phyloP scores from a whole-genome alignment of 225 moss, liverwort and hornwort species.

The Anthoceros angustus region DNA sequence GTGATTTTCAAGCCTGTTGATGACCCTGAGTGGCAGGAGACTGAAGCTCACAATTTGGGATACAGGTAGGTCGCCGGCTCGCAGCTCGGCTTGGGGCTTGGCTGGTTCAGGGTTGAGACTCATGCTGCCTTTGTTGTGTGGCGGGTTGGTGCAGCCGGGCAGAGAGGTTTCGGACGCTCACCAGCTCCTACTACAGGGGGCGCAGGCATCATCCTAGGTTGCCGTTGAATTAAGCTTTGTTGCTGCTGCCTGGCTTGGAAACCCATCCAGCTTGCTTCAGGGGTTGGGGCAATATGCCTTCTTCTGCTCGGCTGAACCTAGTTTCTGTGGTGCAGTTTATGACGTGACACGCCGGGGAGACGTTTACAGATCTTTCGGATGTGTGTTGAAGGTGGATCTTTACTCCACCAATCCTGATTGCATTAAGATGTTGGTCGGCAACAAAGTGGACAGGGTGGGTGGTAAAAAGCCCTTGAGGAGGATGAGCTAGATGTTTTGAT shows the following conservation, averaged over 20 bases:
- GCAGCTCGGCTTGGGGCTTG: not conserved
- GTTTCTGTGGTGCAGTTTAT: slow-evolving; percentile 28
- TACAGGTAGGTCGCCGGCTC: slow-evolving; percentile 25
- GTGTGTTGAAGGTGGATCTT: slow-evolving; percentile 74
- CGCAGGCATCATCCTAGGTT: slow-evolving; percentile 67
- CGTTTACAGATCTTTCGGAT: slow-evolving; percentile 79
- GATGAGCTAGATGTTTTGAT: not conserved
- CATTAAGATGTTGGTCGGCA: slow-evolving; percentile 93
- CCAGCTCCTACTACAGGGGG: slow-evolving; percentile 89
- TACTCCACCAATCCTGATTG: slow-evolving; percentile 82
- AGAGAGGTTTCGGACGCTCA: slow-evolving; percentile 82
- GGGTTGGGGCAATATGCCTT: not conserved
- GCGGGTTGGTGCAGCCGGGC: slow-evolving; percentile 33
- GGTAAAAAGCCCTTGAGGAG: not conserved
- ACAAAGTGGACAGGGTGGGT: slow-evolving; percentile 61
- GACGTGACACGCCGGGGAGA: slow-evolving; percentile 79
- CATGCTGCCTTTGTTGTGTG: not conserved
- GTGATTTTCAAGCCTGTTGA: slow-evolving; percentile 89
- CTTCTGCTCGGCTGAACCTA: not conserved
- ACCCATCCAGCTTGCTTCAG: not conserved
- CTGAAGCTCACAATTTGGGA: slow-evolving; percentile 96
- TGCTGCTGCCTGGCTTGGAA: not conserved
- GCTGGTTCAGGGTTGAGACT: not conserved
- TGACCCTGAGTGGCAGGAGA: slow-evolving; percentile 59
- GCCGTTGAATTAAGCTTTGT: not conserved